Conservation (phyloP, 2,329 filamentous ascomycete genomes). For the Aspergillus costaricaensis region DNA sequence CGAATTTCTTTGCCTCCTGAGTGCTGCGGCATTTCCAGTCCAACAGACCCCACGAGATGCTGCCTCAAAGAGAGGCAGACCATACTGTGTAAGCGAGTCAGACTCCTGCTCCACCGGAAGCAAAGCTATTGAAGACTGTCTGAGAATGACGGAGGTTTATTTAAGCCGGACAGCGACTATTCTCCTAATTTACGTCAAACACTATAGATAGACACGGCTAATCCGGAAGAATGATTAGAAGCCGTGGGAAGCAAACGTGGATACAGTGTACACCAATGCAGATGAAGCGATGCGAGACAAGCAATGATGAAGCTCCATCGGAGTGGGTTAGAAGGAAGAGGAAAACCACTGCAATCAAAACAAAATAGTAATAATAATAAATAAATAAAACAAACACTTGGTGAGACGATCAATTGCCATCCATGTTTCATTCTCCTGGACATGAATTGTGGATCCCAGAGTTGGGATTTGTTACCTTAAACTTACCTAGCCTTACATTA, state of each 20-base stretch:
- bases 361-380: background rate
- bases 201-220: background rate
- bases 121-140: background rate
- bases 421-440: background rate
- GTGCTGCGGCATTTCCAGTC: background rate
- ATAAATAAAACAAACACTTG: background rate
- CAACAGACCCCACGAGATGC: background rate
- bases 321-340: no score
- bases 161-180: background rate
- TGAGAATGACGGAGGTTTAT: background rate
- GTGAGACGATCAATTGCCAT: no score
- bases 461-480: background rate
- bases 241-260: background rate
- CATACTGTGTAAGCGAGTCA: background rate
- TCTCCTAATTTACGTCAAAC: background rate
- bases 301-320: no score
- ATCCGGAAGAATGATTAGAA: background rate
- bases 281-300: no score
- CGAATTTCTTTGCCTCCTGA: background rate
- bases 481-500: background rate
- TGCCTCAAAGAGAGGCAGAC: background rate
- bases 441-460: background rate
- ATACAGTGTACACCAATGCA: background rate
- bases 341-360: background rate
- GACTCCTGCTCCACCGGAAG: background rate